Base-by-base conservation (phyloP, 371 early-diverging fungal species). In the Choanephora cucurbitarum region DNA sequence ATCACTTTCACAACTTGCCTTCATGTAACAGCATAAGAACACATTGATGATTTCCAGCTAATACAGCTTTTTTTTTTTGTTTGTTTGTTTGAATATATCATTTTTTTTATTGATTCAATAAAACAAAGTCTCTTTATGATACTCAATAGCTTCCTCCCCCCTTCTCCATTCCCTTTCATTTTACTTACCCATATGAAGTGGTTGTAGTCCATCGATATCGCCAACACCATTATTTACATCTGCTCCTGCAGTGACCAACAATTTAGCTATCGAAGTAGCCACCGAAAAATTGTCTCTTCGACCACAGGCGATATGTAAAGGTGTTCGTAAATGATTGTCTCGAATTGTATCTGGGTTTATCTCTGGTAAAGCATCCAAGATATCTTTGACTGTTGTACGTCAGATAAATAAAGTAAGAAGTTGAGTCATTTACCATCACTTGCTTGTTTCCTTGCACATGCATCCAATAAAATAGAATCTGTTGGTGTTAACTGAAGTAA, bases 171-270 rank as follows among this genome's bases (percentile, higher is more conserved):
- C 10, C 18, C 44, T 14, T n/a, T 40, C 19, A 18, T 44, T 23
- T 14, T 32, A 48, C 15, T 59, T 67, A 79, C 79, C 79, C 72
- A 75, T 66, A 44, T 79, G 79, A 64, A 79, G 60, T 14, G 79
- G 79, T 40, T 69, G 67, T 18, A 75, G 51, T 21, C 79, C 79
- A 57, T 79, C 73, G 1, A 66, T 57, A 58, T 79, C 79, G 1
- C 79, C 75, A 9, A 75, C 70, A 13, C 75, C 79, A 69, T 79
- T 79, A 50, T 79, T 75, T 22, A 75, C 70, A 60, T 79, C 79
- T 13, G 75, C 60, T 1, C 79, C 79, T 28, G 62, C 58, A 9
- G 48, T 45, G 24, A 79, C 67, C 33, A 79, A 51, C 13, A 75
- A 39, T 23, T 62, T 58, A 15, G 79, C 75, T 24, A 79, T 62